These are phyloP conservation scores for Omphalotus olearius DNA, from an alignment of 1,284 basidiomycete genomes.

Conservation along the genomic window DNA sequence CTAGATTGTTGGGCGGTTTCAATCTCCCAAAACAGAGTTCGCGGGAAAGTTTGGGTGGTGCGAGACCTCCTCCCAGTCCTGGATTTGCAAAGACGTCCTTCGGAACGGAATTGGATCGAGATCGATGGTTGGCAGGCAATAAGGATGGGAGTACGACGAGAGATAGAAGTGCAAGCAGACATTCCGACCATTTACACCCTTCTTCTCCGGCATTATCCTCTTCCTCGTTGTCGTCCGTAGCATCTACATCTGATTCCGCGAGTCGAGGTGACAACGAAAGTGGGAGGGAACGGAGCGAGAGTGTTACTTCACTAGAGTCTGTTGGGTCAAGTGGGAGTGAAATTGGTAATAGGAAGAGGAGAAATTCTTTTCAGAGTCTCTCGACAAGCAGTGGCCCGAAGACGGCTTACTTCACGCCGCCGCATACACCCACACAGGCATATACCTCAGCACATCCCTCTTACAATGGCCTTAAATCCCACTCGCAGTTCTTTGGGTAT, in stretches of 20 bases:
- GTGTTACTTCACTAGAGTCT: too few relatives aligned
- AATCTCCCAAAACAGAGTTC: too few relatives aligned
- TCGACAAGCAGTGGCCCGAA: not conserved
- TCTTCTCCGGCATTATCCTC: not conserved
- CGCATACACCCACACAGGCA: conserved; percentile 52
- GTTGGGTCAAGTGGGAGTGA: too few relatives aligned
- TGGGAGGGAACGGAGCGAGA: too few relatives aligned
- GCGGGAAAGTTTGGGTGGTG: not conserved
- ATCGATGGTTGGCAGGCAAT: not conserved
- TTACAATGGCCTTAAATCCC: not conserved
- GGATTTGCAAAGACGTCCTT: conserved; percentile 6
- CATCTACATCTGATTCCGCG: not conserved
- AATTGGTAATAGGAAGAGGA: too few relatives aligned
- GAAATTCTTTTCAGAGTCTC: too few relatives aligned
- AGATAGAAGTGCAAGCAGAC: too few relatives aligned
- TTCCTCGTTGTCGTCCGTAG: not conserved
- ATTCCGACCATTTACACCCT: not conserved
- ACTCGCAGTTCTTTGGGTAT: conserved; percentile 3
- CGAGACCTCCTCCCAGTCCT: conserved; percentile 6
- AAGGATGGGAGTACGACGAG: not conserved
- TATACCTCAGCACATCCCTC: not conserved
- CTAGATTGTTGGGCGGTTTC: not conserved
- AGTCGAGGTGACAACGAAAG: not conserved
- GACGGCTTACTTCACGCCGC: conserved; percentile 47
- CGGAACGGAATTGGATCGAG: not conserved